phyloP scores from a whole-genome alignment of 2,329 filamentous ascomycete genomes.

The Cladophialophora immunda region DNA sequence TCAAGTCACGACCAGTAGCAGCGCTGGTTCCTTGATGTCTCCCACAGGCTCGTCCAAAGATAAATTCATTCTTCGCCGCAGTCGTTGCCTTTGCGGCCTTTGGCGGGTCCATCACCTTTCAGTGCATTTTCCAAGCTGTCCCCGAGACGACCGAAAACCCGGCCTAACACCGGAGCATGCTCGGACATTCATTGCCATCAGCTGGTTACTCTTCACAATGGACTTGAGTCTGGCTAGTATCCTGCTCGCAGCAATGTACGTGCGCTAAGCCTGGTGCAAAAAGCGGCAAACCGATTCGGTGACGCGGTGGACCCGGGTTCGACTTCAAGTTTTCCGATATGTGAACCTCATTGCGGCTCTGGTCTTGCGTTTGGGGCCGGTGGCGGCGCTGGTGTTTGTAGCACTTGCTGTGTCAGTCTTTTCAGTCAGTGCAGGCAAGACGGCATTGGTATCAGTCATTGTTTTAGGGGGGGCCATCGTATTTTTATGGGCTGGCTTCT shows the following conservation, averaged over 20 bases:
- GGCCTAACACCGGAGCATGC: not conserved
- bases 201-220: constrained; percentile 13
- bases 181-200: constrained; percentile 6
- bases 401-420: constrained; percentile 9
- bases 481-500: constrained; percentile 8
- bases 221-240: constrained; percentile 9
- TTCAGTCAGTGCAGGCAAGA: not conserved
- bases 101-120: constrained; percentile 8
- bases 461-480: not conserved
- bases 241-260: constrained; percentile 8
- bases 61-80: constrained; percentile 4
- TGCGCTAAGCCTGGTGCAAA: constrained; percentile 6
- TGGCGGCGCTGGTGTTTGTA: constrained; percentile 6
- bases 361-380: not conserved
- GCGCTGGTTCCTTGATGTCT: not conserved
- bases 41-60: constrained; percentile 2
- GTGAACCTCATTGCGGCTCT: constrained; percentile 6
- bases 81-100: constrained; percentile 10
- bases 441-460: constrained; percentile 7
- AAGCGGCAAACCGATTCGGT: not conserved
- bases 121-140: constrained; percentile 8
- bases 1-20: not conserved
- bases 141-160: constrained; percentile 6
- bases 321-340: not conserved
- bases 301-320: not conserved